phyloP scores from a whole-genome alignment of 1,284 basidiomycete species.

The Melampsora larici-populina region DNA sequence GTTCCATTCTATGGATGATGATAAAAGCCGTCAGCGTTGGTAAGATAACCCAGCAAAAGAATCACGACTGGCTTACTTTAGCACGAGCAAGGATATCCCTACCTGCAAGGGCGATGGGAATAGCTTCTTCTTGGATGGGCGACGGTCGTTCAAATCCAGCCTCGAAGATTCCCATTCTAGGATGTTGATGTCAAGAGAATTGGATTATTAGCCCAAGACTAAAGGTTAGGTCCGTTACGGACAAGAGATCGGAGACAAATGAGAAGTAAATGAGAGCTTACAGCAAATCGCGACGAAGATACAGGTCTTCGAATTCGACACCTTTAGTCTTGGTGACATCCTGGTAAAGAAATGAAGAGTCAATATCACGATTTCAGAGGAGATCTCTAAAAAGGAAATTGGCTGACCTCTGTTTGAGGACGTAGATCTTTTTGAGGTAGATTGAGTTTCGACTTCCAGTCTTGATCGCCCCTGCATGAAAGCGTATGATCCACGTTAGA shows the following conservation, averaged over 20 bases:
- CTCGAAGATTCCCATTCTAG: constrained; percentile 82
- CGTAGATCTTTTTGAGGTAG: constrained; percentile 84
- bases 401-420: constrained; percentile 78
- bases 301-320: constrained; percentile 84
- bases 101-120: constrained; percentile 64
- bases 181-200: constrained; percentile 60
- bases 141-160: constrained; percentile 95
- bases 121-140: constrained; percentile 94
- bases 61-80: constrained; percentile 57
- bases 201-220: constrained; percentile 57
- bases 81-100: constrained; percentile 66
- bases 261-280: not conserved
- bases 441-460: constrained; percentile 72
- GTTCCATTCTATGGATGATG: constrained; percentile 50
- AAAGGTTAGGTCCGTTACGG: constrained; percentile 55
- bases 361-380: not conserved
- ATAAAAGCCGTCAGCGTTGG: not conserved
- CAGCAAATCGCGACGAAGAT: constrained; percentile 48
- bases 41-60: not conserved
- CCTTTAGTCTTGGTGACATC: constrained; percentile 90
- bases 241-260: not conserved
- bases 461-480: constrained; percentile 45
- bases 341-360: constrained; percentile 48
- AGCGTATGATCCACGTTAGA: not conserved
- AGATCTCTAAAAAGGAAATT: constrained; percentile 38